These are phyloP conservation scores for Posidonia oceanica DNA, from an alignment of 116 monocot species.

Conservation along the genomic window DNA sequence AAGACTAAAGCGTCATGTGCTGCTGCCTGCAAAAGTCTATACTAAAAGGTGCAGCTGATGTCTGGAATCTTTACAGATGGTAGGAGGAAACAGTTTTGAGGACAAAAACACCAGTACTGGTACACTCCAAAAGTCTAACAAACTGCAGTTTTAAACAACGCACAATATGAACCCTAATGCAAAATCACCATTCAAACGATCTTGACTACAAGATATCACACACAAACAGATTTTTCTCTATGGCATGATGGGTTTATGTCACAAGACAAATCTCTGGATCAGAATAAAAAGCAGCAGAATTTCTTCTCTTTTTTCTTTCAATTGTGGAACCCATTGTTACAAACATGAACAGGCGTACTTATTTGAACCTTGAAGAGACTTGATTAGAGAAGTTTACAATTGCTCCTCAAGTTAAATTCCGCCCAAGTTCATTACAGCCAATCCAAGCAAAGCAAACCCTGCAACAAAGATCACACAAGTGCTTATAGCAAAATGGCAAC, in stretches of 20 bases:
- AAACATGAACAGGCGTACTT: background rate
- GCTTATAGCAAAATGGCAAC: background rate
- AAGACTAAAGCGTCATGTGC: background rate
- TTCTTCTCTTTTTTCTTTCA: background rate
- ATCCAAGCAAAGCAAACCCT: background rate
- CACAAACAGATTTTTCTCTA: background rate
- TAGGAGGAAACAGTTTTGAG: background rate
- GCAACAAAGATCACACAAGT: conserved; percentile 2
- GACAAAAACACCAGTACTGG: background rate
- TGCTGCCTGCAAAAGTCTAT: background rate
- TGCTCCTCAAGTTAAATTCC: background rate
- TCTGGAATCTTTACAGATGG: background rate
- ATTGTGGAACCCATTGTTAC: background rate
- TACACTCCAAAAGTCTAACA: background rate
- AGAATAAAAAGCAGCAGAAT: no score
- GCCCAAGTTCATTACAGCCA: background rate
- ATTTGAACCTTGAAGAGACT: background rate
- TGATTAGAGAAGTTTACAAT: conserved; percentile 4
- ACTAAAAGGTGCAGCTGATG: background rate
- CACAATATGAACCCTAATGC: no score
- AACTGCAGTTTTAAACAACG: no score
- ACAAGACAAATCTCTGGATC: background rate
- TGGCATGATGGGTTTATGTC: background rate
- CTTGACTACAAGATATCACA: background rate
- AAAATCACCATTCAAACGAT: background rate